Evolutionary conservation across 371 early-diverging fungal genomes (phyloP).

Genomic region (Mucor circinelloides): DNA sequence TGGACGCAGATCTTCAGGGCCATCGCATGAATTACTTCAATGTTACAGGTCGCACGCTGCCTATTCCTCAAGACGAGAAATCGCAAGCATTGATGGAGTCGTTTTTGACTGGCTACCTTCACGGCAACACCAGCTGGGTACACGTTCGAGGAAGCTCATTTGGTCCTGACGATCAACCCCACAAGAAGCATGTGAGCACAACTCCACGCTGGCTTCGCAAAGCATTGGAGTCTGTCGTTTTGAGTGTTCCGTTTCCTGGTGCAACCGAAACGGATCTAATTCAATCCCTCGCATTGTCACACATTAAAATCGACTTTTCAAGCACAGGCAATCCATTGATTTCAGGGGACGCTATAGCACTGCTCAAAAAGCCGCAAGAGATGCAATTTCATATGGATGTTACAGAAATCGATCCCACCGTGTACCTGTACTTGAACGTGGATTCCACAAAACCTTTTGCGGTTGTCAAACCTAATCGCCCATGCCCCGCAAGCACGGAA

Average conservation of each 20-base stretch:
- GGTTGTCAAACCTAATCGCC: constrained; percentile 26
- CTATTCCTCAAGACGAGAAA: constrained; percentile 20
- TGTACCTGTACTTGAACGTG: constrained; percentile 34
- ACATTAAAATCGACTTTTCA: constrained; percentile 49
- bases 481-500: constrained; percentile 38
- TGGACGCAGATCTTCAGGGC: constrained; percentile 40
- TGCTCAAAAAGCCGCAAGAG: constrained; percentile 42
- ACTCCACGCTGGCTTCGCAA: constrained; percentile 48
- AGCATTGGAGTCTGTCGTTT: constrained; percentile 35
- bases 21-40: constrained; percentile 41
- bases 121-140: constrained; percentile 37
- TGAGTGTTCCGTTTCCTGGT: constrained; percentile 50
- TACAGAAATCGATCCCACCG: constrained; percentile 35
- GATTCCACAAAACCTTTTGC: constrained; percentile 44
- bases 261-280: constrained; percentile 44
- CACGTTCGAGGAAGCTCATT: constrained; percentile 40
- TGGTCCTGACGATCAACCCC: constrained; percentile 34
- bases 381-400: constrained; percentile 51
- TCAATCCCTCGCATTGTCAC: constrained; percentile 32
- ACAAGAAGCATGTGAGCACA: constrained; percentile 7
- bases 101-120: constrained; percentile 43
- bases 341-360: constrained; percentile 40
- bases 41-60: constrained; percentile 43
- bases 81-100: constrained; percentile 29
- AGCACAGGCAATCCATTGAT: constrained; percentile 25